These are phyloP conservation scores for Houttuynia cordata DNA, from an alignment of 164 flowering plant species.

Conservation along the genomic window DNA sequence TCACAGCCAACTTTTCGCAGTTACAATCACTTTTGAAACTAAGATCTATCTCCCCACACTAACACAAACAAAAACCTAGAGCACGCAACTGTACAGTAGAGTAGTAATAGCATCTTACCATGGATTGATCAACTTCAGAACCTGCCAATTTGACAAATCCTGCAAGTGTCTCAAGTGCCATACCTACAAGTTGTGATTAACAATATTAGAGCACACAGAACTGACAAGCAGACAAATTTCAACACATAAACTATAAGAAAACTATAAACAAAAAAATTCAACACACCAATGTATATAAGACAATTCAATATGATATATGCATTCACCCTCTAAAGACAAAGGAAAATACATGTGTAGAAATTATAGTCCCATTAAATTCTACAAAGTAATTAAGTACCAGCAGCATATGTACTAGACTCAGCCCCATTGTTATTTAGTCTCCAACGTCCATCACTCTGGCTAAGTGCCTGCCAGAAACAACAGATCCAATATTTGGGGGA, in stretches of 20 bases:
- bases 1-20: too few relatives aligned
- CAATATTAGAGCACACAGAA: background rate
- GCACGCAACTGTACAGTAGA: background rate
- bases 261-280: background rate
- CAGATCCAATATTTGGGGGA: background rate
- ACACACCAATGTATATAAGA: background rate
- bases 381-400: constrained; percentile 39
- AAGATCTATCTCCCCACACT: too few relatives aligned
- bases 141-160: constrained; percentile 72
- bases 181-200: constrained; percentile 32
- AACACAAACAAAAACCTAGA: too few relatives aligned
- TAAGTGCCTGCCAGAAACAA: constrained; percentile 49
- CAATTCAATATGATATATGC: too few relatives aligned
- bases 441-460: constrained; percentile 99
- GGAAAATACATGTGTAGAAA: background rate
- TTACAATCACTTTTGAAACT: too few relatives aligned
- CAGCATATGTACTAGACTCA: constrained; percentile 77
- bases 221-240: background rate
- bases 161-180: constrained; percentile 81
- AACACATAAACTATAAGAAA: background rate
- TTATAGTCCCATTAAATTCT: too few relatives aligned
- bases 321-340: too few relatives aligned
- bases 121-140: constrained; percentile 60
- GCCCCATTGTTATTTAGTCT: constrained; percentile 66
- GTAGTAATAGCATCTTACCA: constrained; percentile 30